Evolutionary conservation across 371 early-diverging fungal genomes (phyloP).

Genomic region (Circinella umbellata): DNA sequence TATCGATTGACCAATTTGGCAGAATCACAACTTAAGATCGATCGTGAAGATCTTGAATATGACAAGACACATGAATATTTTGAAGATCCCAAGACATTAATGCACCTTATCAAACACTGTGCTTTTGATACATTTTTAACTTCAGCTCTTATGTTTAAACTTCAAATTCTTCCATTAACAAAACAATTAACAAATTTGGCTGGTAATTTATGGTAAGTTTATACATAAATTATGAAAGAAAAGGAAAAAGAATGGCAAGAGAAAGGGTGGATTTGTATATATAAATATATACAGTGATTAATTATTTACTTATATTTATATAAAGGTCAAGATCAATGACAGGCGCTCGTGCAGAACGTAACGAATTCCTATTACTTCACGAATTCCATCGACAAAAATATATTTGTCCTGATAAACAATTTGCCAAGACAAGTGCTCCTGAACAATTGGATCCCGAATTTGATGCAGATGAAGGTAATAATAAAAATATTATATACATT

Average conservation of each 20-base stretch:
- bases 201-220: conserved; percentile 88
- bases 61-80: conserved; percentile 79
- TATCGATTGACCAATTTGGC: conserved; percentile 86
- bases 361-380: conserved; percentile 97
- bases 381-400: conserved; percentile 93
- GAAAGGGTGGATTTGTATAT: no score
- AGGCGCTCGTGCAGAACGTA: conserved; percentile 97
- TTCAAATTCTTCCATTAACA: conserved; percentile 94
- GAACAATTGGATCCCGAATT: conserved; percentile 49
- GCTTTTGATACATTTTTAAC: conserved; percentile 87
- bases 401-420: conserved; percentile 88
- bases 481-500: not conserved
- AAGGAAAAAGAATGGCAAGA: not conserved
- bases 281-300: no score
- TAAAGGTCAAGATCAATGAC: conserved; percentile 80
- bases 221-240: not conserved
- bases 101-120: conserved; percentile 79
- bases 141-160: conserved; percentile 81
- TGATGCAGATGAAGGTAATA: conserved; percentile 52
- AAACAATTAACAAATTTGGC: conserved; percentile 92
- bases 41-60: conserved; percentile 87
- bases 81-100: conserved; percentile 59
- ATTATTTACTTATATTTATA: not conserved
- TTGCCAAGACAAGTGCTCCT: conserved; percentile 22
- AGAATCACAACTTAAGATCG: conserved; percentile 74